Percentiles rank a stretch among this genome's conserved stretches.
phyloP scores from a whole-genome alignment of 2,329 filamentous ascomycete species.

The Alternaria infectoria region DNA sequence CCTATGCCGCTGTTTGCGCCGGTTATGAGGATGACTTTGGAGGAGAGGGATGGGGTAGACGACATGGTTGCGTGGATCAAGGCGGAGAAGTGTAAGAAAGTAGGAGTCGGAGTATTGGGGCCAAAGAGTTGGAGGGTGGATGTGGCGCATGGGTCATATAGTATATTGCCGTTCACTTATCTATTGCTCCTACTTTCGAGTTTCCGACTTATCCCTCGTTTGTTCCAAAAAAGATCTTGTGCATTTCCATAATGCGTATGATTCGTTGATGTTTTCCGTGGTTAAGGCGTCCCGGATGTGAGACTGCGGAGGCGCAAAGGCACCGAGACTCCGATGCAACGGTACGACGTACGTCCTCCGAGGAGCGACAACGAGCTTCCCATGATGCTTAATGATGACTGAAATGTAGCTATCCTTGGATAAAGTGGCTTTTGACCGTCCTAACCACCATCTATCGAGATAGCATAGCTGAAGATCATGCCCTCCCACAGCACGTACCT shows the following conservation, averaged over 20 bases:
- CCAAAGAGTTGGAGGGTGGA: background rate
- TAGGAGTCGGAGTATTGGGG: background rate
- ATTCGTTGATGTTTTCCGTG: background rate
- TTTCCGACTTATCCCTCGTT: background rate
- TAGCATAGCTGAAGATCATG: background rate
- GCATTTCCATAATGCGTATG: background rate
- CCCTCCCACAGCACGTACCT: background rate
- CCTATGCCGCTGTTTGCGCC: background rate
- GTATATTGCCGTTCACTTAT: accelerated
- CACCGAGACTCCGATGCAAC: background rate
- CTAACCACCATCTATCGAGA: background rate
- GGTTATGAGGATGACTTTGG: background rate
- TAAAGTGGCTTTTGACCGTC: background rate
- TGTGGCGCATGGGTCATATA: background rate
- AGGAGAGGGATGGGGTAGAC: background rate
- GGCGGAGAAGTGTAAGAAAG: background rate
- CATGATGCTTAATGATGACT: background rate
- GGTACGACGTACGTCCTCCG: background rate
- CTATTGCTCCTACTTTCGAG: background rate
- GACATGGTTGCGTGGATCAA: background rate
- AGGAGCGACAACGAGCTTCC: background rate
- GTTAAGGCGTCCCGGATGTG: background rate
- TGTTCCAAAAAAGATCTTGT: background rate
- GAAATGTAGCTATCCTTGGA: accelerated
- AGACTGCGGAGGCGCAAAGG: background rate